These are phyloP conservation scores for Barnettozyma californica DNA, from an alignment of 805 yeast species.

Conservation along the genomic window DNA sequence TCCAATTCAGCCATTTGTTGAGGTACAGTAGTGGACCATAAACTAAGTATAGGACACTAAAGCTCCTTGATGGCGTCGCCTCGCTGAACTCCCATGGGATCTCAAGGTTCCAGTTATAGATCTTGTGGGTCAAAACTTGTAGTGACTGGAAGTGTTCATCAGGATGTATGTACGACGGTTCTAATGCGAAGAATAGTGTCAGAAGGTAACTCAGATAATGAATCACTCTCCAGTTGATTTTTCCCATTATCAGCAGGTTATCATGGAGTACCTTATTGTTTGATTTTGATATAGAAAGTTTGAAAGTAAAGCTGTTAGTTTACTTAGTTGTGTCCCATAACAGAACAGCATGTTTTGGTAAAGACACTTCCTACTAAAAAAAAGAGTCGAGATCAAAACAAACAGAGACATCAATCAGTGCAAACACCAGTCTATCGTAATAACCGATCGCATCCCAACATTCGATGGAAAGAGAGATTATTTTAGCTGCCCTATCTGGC, in stretches of 20 bases:
- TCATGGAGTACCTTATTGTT: background rate
- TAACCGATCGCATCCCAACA: background rate
- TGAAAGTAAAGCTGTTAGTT: background rate
- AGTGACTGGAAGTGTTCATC: constrained; percentile 96
- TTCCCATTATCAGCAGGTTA: background rate
- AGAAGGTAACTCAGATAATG: constrained; percentile 22
- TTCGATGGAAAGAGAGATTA: constrained; percentile 39
- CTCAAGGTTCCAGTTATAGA: constrained; percentile 1
- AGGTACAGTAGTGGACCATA: constrained; percentile 63
- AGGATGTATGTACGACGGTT: constrained; percentile 89
- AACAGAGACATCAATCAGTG: background rate
- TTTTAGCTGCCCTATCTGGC: constrained; percentile 45
- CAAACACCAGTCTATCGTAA: background rate
- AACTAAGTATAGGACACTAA: constrained; percentile 56
- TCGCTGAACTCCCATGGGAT: constrained; percentile 79
- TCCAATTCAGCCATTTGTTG: constrained; percentile 28
- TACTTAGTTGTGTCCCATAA: background rate
- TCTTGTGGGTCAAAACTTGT: constrained; percentile 53
- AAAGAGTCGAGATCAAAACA: background rate
- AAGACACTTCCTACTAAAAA: background rate
- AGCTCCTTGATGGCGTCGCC: constrained; percentile 60
- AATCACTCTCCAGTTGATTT: constrained; percentile 16
- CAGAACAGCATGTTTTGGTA: background rate
- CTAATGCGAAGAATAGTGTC: constrained; percentile 50
- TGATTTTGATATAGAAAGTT: background rate